Base-by-base conservation (phyloP, 345 rosid genomes). In the Arabidopsis suecica region DNA sequence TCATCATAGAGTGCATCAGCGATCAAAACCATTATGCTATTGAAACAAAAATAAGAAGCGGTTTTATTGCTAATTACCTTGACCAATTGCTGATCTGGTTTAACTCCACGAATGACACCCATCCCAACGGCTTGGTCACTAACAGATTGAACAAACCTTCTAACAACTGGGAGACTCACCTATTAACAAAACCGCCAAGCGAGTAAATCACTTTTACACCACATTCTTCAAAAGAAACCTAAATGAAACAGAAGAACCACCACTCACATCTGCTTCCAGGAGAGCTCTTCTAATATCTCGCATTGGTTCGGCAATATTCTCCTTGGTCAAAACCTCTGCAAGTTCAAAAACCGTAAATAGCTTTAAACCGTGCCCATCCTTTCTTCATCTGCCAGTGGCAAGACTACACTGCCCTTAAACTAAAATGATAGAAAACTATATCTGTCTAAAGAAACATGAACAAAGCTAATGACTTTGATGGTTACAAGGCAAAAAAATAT, bases 101-200 rank as follows among this genome's bases (percentile, higher is more conserved):
- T 95, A 57, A 95, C 99, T 65, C 97, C 99, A 38, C 97, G 86
- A 61, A 88, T 88, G 36, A 92, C 68, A 22, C 93, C 97, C 47
- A 84, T 83, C 50, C 99, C 99, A 80, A 95, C 91, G 41, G 93
- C 97, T 77, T 87, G 89, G 56, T 91, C 99, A 69, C 96, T 86
- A 55, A 91, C 93, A 47, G 89, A 85, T 68, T 95, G 97, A 34
- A 91, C 92, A 86, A 95, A 95, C 84, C 97, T 88, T 82, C 97
- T 89, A 58, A 89, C 99, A 57, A 93, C 97, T 38, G 97, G 97
- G 75, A 95, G 97, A 57, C 99, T 95, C 72, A 95, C 99, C 99
- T 95, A 82, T 78, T 55, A 82, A 73, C 42, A 41, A 61, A 62
- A 38, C 50, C 50, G 1, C 64, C 77, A 42, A 81, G 55, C 57